Base-by-base conservation (phyloP, 2,329 filamentous ascomycete species). In the Aureobasidium sp. region DNA sequence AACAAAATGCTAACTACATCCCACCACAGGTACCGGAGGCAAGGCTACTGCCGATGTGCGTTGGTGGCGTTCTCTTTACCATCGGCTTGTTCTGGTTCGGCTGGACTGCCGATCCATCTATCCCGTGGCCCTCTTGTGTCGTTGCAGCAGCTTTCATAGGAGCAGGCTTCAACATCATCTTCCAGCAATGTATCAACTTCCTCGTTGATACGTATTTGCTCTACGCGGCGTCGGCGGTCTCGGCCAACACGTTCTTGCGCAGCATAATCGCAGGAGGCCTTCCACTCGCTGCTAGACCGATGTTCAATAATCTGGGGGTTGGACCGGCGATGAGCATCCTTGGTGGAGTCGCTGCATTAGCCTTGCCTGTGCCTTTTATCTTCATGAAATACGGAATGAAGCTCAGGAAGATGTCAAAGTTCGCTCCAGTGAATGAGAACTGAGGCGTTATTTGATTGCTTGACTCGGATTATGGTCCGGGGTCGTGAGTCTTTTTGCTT, bases 171-270 rank as follows among this genome's bases (percentile, higher is more conserved):
- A 74, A 78, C 63, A 69, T 76, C 10, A 77, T 79, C 50, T 79
- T 80, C 67, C 73, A 80, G 63, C 76, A 78, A 65, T 78, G 76
- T 55, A 72, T 81, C 62, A 80, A 79, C 63, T 79, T 75, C 52
- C 69, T 80, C 1, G 73, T 79, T 25, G 75, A 77, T 55, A 69
- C 69, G 1, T 76, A 75, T 50, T 69, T 67, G 6, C 63, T 70
- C 1, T 79, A 78, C 64, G 78, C 78, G n/a, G 78, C 79, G 3
- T 78, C 75, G 13, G 78, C 79, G 9, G 75, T 80, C 32, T 76
- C 78, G 10, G 78, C 77, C 32, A 80, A 81, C 63, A 80, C 78
- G 2, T 76, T 81, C 65, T 69, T 81, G 41, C 75, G 79, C 36
- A 74, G 72, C 39, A 62, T 78, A 8, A 65, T 79, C 62, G 78